Evolutionary conservation across 306 rosid species (phyloP), one percentile per base, ranked within the genome.

Genomic region (Vigna trinervia): DNA sequence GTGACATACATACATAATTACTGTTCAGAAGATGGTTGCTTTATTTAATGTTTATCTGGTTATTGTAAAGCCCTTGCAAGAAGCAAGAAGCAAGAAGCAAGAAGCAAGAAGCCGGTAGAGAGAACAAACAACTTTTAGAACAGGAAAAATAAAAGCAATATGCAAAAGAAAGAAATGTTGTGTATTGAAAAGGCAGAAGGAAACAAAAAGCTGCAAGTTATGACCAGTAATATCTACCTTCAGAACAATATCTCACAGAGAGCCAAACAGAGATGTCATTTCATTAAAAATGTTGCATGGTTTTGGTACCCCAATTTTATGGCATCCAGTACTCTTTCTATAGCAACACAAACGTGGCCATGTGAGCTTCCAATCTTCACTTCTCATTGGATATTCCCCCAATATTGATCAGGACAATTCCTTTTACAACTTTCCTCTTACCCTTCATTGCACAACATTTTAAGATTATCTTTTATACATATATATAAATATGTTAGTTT

Each of bases 241-340:
- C 83, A 73, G 85, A 77, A 84, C 75, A 84, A 73, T 78, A 79
- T 76, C 75, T 81, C 50, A 66, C 28, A 76, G 80, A 38, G 72
- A 52, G 80, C 69, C 86, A 85, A 81, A 81, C 75, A 78, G 79
- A 78, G 83, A 78, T 84, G 80, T 80, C 80, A 70, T 81, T 84
- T 78, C 84, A 82, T 80, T 70, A 74, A 70, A 84, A 82, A 74
- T 51, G 63, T 85, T 80, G 69, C 85, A 87, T 85, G 75, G 30
- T 64, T 82, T 73, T 74, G 84, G 85, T 30, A 80, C 80, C 85
- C 80, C 77, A 75, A 36, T 75, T 71, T 80, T 78, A 86, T 78
- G 71, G 80, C 83, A 82, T 78, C 61, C 60, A 68, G 67, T 73
- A 73, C 80, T 74, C 83, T 78, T 62, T 68, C 50, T 62, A 38